Conservation (phyloP, 768 basidiomycete species). For the Podaxis rugospora region DNA sequence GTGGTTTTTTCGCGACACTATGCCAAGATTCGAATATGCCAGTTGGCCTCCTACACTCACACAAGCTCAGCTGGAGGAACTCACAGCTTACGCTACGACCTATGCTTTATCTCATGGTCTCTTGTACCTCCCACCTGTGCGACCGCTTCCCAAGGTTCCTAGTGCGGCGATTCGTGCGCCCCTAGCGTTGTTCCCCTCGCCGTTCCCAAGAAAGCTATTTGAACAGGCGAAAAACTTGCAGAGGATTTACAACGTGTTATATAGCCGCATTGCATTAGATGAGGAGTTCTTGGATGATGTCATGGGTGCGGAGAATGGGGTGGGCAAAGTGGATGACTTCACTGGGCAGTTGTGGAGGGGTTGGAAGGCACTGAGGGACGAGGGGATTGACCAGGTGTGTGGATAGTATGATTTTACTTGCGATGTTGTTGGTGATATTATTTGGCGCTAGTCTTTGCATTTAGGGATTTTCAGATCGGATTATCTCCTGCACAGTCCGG, state of each 20-base stretch:
- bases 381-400: conserved; percentile 45
- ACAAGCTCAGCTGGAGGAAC: conserved; percentile 48
- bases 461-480: conserved; percentile 93
- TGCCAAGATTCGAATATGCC: conserved; percentile 37
- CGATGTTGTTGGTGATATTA: not conserved
- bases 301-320: conserved; percentile 76
- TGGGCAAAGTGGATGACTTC: conserved; percentile 82
- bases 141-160: conserved; percentile 45
- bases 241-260: conserved; percentile 76
- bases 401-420: not conserved
- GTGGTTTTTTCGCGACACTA: not conserved
- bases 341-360: conserved; percentile 82
- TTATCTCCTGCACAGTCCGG: conserved; percentile 74
- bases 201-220: conserved; percentile 75
- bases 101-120: conserved; percentile 85
- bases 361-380: conserved; percentile 73
- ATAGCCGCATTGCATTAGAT: conserved; percentile 80
- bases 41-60: conserved; percentile 76
- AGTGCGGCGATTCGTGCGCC: conserved; percentile 89
- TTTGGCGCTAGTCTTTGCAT: conserved; percentile 58
- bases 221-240: conserved; percentile 63
- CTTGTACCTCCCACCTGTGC: conserved; percentile 65
- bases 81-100: conserved; percentile 67
- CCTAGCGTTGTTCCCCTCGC: conserved; percentile 81
- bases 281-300: conserved; percentile 74